Percentiles rank a stretch among this genome's conserved stretches.
These are phyloP conservation scores for Mrakiaceae sp. DNA, from an alignment of 1,284 basidiomycete species.

Conservation along the genomic window DNA sequence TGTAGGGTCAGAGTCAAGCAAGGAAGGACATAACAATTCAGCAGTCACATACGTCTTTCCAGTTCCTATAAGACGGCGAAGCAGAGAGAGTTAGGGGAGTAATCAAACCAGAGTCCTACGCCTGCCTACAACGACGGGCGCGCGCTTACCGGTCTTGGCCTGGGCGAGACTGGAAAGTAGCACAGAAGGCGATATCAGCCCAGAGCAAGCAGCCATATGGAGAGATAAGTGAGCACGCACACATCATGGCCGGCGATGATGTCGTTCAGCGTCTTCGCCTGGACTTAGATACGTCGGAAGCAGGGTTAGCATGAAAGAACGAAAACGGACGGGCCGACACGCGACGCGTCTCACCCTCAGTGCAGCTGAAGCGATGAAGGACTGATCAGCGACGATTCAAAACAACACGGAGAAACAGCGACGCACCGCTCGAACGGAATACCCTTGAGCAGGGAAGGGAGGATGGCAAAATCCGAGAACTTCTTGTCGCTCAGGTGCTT, in stretches of 20 bases:
- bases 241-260: slow-evolving; percentile 36
- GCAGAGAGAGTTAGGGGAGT: no score
- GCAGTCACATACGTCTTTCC: slow-evolving; percentile 35
- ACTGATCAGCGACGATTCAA: not conserved
- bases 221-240: slow-evolving; percentile 6
- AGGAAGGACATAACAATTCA: no score
- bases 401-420: not conserved
- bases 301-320: no score
- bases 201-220: not conserved
- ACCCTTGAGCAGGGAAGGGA: slow-evolving; percentile 1
- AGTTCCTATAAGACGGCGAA: slow-evolving; percentile 28
- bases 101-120: no score
- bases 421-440: slow-evolving; percentile 10
- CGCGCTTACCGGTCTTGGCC: slow-evolving; percentile 34
- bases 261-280: slow-evolving; percentile 39
- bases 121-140: no score
- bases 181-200: not conserved
- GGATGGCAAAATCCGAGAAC: slow-evolving; percentile 14
- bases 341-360: not conserved
- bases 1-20: no score
- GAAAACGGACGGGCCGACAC: not conserved
- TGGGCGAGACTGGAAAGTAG: slow-evolving; percentile 33
- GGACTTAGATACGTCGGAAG: slow-evolving; percentile 23
- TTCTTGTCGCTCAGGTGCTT: slow-evolving; percentile 15
- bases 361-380: not conserved